These are phyloP conservation scores for Ceratocystiopsis sp. DNA, from an alignment of 2,329 filamentous ascomycete species.

Conservation along the genomic window DNA sequence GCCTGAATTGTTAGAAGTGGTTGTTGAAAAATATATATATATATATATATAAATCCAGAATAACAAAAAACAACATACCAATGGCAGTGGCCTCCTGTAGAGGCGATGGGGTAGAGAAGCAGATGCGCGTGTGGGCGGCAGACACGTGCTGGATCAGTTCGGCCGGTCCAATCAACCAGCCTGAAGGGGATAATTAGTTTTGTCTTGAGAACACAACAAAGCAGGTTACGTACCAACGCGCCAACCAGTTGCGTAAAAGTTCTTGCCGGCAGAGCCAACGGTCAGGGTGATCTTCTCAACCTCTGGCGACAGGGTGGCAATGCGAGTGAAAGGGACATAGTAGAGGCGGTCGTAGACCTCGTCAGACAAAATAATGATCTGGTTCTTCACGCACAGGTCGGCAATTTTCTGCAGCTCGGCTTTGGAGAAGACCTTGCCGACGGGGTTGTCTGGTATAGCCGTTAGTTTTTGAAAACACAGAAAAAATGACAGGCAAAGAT, in stretches of 20 bases:
- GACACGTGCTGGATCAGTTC: constrained; percentile 82
- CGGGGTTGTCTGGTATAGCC: constrained; percentile 55
- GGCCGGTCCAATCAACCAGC: constrained; percentile 81
- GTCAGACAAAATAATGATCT: constrained; percentile 83
- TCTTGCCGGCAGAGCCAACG: constrained; percentile 91
- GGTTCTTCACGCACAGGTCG: constrained; percentile 76
- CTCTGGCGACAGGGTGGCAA: constrained; percentile 80
- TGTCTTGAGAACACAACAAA: neutral
- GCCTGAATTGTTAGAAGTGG: constrained; percentile 19
- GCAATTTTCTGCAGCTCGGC: constrained; percentile 74
- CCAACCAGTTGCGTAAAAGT: constrained; percentile 97
- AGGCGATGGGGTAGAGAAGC: constrained; percentile 84
- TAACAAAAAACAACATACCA: constrained; percentile 21
- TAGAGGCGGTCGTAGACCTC: constrained; percentile 91
- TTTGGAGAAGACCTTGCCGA: constrained; percentile 85
- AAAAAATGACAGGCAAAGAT: neutral
- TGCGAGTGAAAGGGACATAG: constrained; percentile 87
- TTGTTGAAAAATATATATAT: too few relatives aligned
- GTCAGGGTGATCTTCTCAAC: constrained; percentile 78
- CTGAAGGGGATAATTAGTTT: constrained; percentile 14
- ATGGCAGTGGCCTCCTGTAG: constrained; percentile 89
- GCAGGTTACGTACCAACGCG: constrained; percentile 41
- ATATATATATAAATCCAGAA: too few relatives aligned
- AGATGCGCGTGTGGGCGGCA: constrained; percentile 88
- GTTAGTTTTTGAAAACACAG: constrained; percentile 4